A percentile compares a stretch with the other conserved stretches of the same genome.
Conservation (phyloP, 768 basidiomycete genomes). For the Tylopilus balloui region DNA sequence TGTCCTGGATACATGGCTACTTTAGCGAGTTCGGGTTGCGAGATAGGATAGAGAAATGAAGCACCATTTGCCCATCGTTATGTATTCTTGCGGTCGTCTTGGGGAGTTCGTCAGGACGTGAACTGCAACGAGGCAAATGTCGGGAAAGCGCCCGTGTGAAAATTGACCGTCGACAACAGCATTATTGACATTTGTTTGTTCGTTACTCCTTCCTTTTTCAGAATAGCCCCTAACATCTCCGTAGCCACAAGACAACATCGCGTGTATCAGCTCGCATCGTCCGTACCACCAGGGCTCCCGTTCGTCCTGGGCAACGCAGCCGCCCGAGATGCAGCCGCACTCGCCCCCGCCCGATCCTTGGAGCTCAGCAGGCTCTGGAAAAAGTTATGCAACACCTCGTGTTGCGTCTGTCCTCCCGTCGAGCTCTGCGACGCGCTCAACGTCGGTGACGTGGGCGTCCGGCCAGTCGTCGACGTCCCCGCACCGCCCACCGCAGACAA, state of each 20-base stretch:
- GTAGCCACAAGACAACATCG: background rate
- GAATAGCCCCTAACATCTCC: background rate
- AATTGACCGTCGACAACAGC: slow-evolving; percentile 14
- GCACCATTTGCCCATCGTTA: slow-evolving; percentile 70
- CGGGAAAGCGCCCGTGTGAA: slow-evolving; percentile 22
- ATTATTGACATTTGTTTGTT: slow-evolving; percentile 20
- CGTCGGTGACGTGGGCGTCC: slow-evolving; percentile 39
- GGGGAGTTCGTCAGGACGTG: slow-evolving; percentile 4
- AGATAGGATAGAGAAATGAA: slow-evolving; percentile 14
- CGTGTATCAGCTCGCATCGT: slow-evolving; percentile 33
- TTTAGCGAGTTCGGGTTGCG: background rate
- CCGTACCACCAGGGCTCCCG: slow-evolving; percentile 34
- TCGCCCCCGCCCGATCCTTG: slow-evolving; percentile 49
- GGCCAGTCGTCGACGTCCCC: slow-evolving; percentile 27
- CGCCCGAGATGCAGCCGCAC: slow-evolving; percentile 28
- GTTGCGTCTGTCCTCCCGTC: slow-evolving; percentile 60
- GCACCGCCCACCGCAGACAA: slow-evolving; percentile 38
- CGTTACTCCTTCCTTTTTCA: background rate
- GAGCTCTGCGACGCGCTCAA: slow-evolving; percentile 38
- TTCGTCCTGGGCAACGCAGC: slow-evolving; percentile 31
- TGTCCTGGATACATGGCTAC: slow-evolving; percentile 45
- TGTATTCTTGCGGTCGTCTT: slow-evolving; percentile 4
- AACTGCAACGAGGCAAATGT: slow-evolving; percentile 26
- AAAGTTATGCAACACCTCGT: slow-evolving; percentile 83
- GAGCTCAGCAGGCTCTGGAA: slow-evolving; percentile 77